Evolutionary conservation across 768 basidiomycete species (phyloP).

Genomic region (Lactifluus volemus): DNA sequence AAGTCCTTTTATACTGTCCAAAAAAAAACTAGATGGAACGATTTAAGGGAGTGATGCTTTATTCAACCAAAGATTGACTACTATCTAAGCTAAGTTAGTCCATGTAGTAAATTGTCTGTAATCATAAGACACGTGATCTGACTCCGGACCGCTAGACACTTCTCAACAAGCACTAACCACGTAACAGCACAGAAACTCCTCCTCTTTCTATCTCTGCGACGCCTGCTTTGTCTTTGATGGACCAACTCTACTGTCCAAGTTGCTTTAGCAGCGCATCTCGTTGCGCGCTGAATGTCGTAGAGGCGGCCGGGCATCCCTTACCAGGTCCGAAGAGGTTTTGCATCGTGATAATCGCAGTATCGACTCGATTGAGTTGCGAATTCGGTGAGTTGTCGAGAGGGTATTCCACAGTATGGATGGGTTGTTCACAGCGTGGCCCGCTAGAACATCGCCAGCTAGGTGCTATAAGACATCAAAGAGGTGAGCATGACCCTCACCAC

Average conservation of each 20-base stretch:
- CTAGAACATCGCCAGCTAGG: constrained; percentile 4
- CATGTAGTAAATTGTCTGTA: too few relatives aligned
- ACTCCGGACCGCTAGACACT: too few relatives aligned
- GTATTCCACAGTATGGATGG: constrained; percentile 59
- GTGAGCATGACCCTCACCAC: background rate
- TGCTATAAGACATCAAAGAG: background rate
- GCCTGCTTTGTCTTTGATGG: background rate
- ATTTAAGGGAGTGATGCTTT: too few relatives aligned
- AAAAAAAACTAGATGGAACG: too few relatives aligned
- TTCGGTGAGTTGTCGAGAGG: constrained; percentile 48
- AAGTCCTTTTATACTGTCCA: too few relatives aligned
- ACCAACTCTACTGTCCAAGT: background rate
- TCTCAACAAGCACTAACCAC: too few relatives aligned
- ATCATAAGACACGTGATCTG: too few relatives aligned
- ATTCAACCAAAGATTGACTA: too few relatives aligned
- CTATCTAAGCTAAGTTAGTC: too few relatives aligned
- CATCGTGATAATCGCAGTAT: constrained; percentile 54
- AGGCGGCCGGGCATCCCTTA: constrained; percentile 54
- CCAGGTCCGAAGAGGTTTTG: constrained; percentile 68
- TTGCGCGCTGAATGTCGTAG: constrained; percentile 40
- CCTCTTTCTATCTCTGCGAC: background rate
- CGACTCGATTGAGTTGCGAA: constrained; percentile 47
- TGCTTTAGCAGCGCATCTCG: constrained; percentile 9
- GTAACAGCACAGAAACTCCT: background rate
- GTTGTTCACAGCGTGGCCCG: constrained; percentile 48